phyloP scores from a whole-genome alignment of 1,139 yeast genomes.

The Scheffersomyces quercinus region DNA sequence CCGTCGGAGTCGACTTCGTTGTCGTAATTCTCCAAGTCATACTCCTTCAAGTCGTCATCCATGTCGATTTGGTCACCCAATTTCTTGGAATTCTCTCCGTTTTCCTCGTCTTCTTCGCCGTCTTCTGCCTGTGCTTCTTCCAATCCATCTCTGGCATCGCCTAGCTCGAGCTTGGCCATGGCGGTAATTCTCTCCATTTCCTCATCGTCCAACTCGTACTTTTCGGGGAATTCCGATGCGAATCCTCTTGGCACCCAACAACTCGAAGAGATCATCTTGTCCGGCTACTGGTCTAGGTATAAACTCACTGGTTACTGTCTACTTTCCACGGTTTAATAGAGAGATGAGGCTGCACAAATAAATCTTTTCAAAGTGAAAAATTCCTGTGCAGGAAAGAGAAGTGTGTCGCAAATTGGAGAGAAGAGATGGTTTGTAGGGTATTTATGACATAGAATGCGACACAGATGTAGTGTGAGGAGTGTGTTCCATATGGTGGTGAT shows the following conservation, averaged over 20 bases:
- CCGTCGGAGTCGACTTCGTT: conserved; percentile 58
- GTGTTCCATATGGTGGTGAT: no score
- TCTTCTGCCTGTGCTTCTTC: conserved; percentile 36
- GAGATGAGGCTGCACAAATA: no score
- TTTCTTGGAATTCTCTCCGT: conserved; percentile 11
- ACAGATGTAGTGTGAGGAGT: no score
- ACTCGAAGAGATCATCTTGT: conserved; percentile 81
- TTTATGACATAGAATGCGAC: no score
- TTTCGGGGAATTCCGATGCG: conserved; percentile 89
- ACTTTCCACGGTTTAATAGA: no score
- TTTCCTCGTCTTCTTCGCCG: conserved; percentile 21
- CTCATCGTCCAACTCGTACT: conserved; percentile 84
- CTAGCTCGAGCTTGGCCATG: conserved; percentile 79
- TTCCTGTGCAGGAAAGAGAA: no score
- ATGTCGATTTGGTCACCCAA: conserved; percentile 56
- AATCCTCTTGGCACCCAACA: conserved; percentile 97
- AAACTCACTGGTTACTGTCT: neutral
- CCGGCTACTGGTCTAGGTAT: neutral
- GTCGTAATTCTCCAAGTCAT: conserved; percentile 83
- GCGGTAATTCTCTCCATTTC: conserved; percentile 90
- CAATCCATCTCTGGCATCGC: conserved; percentile 68
- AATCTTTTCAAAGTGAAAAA: no score
- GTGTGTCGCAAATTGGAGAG: conserved; percentile 1
- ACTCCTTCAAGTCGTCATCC: conserved; percentile 86
- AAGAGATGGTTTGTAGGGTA: conserved; percentile 4